Evolutionary conservation across 768 basidiomycete genomes (phyloP), one percentile per base, ranked within the genome.

Genomic region (Boletus huronensis): DNA sequence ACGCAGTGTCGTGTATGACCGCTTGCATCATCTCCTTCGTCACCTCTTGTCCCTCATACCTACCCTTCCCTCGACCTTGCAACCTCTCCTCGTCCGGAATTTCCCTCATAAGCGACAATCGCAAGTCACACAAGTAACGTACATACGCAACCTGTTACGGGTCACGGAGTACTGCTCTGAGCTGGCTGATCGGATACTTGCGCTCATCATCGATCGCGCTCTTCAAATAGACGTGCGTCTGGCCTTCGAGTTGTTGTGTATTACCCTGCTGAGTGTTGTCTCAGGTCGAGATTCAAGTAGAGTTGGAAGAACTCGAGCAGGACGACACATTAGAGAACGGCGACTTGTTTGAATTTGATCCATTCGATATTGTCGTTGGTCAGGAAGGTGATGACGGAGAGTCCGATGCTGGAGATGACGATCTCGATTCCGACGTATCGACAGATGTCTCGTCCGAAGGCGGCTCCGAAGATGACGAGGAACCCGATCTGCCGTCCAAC

Each of bases 221-320:
- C 86, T 98, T 31, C 87, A 95, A 71, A 94, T 99, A 54, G 97
- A 99, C 70, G 96, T 95, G 64, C 53, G 91, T 78, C 11, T 25
- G 2, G 4, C 47, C 11, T 57, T 25, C 10, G 1, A 19, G 6
- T 49, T 2, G 42, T 31, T 16, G 48, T 19, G 26, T 49, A 38
- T 8, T 5, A 13, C 48, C 16, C 19, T 38, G 19, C 55, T 58
- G n/a, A 52, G 5, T 39, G 9, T 26, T 13, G 5, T 34, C 45
- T 2, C 58, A 95, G 93, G 92, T 97, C 26, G 96, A 99, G 72
- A 94, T 99, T 31, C 95, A 97, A 67, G 88, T 93, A n/a, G 93
- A 95, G 64, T 66, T 93, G 4, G 95, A 98, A 66, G 93, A 97
- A 60, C 75, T 95, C 5, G 94, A 96, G 62, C 88, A 88, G 3